phyloP scores from a whole-genome alignment of 129 eudicot genomes.

The Erigeron canadensis region DNA sequence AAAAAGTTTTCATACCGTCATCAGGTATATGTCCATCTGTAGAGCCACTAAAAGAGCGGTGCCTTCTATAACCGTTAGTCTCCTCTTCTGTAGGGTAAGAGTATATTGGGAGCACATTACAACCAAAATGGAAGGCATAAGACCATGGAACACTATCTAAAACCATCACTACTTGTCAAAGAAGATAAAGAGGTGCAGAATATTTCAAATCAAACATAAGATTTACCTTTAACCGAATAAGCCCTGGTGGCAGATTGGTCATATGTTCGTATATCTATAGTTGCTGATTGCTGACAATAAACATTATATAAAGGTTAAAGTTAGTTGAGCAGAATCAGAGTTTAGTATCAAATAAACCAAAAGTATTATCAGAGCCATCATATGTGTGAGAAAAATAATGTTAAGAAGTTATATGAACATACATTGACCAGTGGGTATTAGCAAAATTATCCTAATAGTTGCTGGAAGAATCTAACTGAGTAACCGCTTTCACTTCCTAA shows the following conservation, averaged over 20 bases:
- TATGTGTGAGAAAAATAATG: too few species aligned
- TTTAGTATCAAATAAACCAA: conserved; percentile 11
- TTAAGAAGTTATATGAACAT: too few species aligned
- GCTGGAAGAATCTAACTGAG: too few species aligned
- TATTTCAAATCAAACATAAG: conserved; percentile 4
- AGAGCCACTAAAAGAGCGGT: conserved; percentile 58
- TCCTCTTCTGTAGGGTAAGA: conserved; percentile 50
- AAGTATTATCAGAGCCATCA: background rate
- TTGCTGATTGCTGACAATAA: conserved; percentile 52
- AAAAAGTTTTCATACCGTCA: conserved; percentile 49
- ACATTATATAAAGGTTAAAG: conserved; percentile 19
- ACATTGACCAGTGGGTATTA: too few species aligned
- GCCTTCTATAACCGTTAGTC: conserved; percentile 50
- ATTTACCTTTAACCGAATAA: conserved; percentile 53
- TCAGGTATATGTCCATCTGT: conserved; percentile 47
- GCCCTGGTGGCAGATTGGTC: conserved; percentile 69
- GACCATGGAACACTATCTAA: conserved; percentile 6
- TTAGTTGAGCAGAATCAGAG: conserved; percentile 16
- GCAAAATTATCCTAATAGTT: too few species aligned
- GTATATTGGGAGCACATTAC: conserved; percentile 18
- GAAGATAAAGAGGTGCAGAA: conserved; percentile 7
- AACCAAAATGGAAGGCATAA: conserved; percentile 21
- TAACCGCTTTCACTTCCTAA: too few species aligned
- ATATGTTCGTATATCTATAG: conserved; percentile 86
- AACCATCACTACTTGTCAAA: background rate